These are phyloP conservation scores for Globisporangium parvum DNA, from an alignment of 352 stramenopile species.

Conservation along the genomic window DNA sequence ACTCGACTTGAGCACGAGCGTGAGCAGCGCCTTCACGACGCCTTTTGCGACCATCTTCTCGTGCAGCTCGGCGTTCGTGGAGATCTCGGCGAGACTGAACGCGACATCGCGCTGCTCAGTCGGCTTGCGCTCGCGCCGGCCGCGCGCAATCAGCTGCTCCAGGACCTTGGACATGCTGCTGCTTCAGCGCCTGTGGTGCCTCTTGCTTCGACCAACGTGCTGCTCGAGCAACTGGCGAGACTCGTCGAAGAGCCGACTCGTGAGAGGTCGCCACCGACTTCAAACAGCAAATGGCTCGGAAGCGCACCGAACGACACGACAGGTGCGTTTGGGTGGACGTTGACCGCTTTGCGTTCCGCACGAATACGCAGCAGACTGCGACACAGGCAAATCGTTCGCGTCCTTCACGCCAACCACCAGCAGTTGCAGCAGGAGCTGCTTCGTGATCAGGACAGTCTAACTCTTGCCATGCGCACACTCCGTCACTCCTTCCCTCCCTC, in stretches of 20 bases:
- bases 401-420: too few relatives aligned
- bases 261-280: too few relatives aligned
- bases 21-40: slow-evolving; percentile 88
- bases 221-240: not conserved
- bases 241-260: too few relatives aligned
- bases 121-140: slow-evolving; percentile 90
- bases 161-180: slow-evolving; percentile 88
- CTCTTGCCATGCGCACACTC: too few relatives aligned
- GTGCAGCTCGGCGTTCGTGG: slow-evolving; percentile 90
- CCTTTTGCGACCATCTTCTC: slow-evolving; percentile 94
- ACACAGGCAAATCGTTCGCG: too few relatives aligned
- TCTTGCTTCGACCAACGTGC: not conserved
- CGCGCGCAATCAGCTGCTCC: slow-evolving; percentile 95
- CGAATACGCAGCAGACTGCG: too few relatives aligned
- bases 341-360: too few relatives aligned
- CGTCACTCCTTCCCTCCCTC: not conserved
- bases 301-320: too few relatives aligned
- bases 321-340: too few relatives aligned
- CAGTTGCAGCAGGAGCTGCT: too few relatives aligned
- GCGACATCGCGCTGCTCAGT: slow-evolving; percentile 94
- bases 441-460: too few relatives aligned
- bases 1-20: slow-evolving; percentile 87
- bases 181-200: not conserved
- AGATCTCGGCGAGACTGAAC: slow-evolving; percentile 95
- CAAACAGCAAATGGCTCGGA: too few relatives aligned